Conservation (phyloP, 164 flowering plant genomes). For the Echeveria elegans region DNA sequence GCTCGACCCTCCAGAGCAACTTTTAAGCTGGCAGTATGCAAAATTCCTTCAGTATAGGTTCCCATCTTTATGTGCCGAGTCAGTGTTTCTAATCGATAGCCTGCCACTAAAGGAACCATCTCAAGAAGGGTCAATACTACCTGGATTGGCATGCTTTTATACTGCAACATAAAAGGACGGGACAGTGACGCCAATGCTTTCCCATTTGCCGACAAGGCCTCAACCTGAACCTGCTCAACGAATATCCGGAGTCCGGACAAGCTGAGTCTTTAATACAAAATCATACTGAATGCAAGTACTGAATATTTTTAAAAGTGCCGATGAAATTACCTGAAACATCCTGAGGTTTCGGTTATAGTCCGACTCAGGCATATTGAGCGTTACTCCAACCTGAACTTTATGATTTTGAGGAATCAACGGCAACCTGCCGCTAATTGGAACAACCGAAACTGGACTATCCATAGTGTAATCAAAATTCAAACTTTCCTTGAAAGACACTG, state of each 20-base stretch:
- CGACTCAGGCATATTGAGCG: constrained; percentile 66
- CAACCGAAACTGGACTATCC: constrained; percentile 56
- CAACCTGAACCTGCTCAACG: constrained; percentile 56
- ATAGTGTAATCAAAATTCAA: constrained; percentile 78
- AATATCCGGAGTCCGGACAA: background rate
- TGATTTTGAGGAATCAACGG: constrained; percentile 45
- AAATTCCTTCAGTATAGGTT: constrained; percentile 42
- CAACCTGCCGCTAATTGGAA: constrained; percentile 29
- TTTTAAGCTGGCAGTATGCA: constrained; percentile 59
- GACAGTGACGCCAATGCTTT: constrained; percentile 41
- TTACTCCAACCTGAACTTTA: constrained; percentile 42
- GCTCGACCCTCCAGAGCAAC: constrained; percentile 72
- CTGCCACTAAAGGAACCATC: constrained; percentile 57
- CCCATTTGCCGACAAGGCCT: constrained; percentile 51
- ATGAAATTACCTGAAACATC: constrained; percentile 10
- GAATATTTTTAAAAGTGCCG: background rate
- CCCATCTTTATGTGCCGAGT: constrained; percentile 34
- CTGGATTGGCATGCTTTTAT: constrained; percentile 61
- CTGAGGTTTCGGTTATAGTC: constrained; percentile 10
- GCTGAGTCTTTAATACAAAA: background rate
- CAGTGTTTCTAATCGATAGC: constrained; percentile 67
- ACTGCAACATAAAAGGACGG: constrained; percentile 62
- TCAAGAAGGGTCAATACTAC: constrained; percentile 47
- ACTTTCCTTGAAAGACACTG: constrained; percentile 33
- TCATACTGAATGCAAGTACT: background rate